Base-by-base conservation (phyloP, 306 rosid species). In the Prunus persica region DNA sequence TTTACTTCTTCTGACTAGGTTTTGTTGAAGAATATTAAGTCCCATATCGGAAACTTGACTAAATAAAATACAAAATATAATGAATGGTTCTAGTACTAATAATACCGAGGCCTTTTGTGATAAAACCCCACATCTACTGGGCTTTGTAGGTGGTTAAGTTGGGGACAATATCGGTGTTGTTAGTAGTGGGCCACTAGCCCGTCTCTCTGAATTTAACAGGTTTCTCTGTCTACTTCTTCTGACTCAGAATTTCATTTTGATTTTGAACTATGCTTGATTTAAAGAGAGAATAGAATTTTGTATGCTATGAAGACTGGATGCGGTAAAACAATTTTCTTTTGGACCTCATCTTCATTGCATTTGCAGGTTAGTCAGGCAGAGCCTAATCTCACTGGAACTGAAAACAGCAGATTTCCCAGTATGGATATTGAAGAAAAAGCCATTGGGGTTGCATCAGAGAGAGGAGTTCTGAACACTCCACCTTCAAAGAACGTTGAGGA, bases 401-500 rank as follows among this genome's bases (percentile, higher is more conserved):
- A 69, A 69, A 45, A 38, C n/a, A 34, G 12, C 20, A 57, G 13
- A 34, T 56, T 24, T 57, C 30, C 18, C n/a, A 4, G 20, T 57
- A 15, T 9, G 12, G 69, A 81, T 68, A 78, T 54, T 2, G 64
- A 72, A 24, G 65, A 47, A 74, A 41, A 22, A 18, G 25, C 3
- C 0, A 32, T 25, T 50, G 70, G 73, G 32, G 83, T 41, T 47
- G 56, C 12, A 13, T 54, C 64, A 55, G 19, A 43, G 49, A 76
- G 34, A 32, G 86, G 71, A 77, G 4, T 58, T 80, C 60, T 77
- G 27, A 15, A 61, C 51, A 67, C 41, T 46, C 14, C 8, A 11
- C 74, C 63, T 38, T 73, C 79, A 18, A 71, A 64, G 75, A 75
- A 76, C 34, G 79, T 82, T 34, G 86, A 80, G 69, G 81, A 81